Evolutionary conservation across 2,329 filamentous ascomycete species (phyloP).

Genomic region (Thielaviopsis musarum): DNA sequence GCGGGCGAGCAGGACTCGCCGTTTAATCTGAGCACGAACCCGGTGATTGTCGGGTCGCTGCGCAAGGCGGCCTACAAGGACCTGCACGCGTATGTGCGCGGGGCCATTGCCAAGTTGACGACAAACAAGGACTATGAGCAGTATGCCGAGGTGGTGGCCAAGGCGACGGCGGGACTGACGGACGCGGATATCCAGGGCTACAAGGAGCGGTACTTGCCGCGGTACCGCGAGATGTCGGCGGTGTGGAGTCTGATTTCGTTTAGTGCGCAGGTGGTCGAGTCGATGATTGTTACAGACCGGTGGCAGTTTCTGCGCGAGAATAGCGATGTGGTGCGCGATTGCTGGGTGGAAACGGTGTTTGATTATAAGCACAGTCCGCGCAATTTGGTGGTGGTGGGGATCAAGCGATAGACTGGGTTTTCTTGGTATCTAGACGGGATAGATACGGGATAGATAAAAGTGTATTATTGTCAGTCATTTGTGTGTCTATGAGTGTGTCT

Average conservation of each 20-base stretch:
- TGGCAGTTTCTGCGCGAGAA: conserved; percentile 81
- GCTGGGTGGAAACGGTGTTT: conserved; percentile 90
- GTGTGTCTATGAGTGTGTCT: too few relatives aligned
- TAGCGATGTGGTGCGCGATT: conserved; percentile 46
- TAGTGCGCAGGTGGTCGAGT: conserved; percentile 76
- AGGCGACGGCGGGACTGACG: conserved; percentile 50
- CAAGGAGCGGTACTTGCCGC: conserved; percentile 41
- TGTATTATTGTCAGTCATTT: too few relatives aligned
- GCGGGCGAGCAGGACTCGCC: conserved; percentile 21
- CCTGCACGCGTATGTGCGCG: conserved; percentile 62
- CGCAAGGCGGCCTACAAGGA: conserved; percentile 63
- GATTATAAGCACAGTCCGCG: conserved; percentile 73
- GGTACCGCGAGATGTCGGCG: conserved; percentile 68
- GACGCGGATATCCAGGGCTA: conserved; percentile 64
- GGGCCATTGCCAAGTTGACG: conserved; percentile 60
- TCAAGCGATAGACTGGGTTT: conserved; percentile 41
- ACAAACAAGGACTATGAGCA: conserved; percentile 38
- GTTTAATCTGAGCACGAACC: conserved; percentile 47
- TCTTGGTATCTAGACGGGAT: too few relatives aligned
- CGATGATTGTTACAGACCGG: conserved; percentile 75
- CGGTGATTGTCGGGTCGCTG: conserved; percentile 75
- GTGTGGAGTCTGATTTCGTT: conserved; percentile 96
- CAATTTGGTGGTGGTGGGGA: conserved; percentile 82
- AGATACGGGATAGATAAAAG: neutral
- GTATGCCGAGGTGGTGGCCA: conserved; percentile 42